Evolutionary conservation across 495 filamentous ascomycete species (phyloP).

Genomic region (Extremus antarcticus): DNA sequence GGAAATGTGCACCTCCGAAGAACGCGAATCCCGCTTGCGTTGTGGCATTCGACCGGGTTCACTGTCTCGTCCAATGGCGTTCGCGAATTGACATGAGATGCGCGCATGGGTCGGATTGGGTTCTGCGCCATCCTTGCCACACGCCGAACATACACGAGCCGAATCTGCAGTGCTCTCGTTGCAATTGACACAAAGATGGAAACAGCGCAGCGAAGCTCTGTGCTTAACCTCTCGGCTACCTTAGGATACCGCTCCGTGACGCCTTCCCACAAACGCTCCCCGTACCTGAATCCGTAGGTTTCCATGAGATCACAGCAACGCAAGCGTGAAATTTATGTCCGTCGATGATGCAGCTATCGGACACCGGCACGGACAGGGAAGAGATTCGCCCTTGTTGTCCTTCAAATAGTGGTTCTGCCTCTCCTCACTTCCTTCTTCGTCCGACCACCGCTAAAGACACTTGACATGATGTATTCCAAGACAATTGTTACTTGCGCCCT

Average conservation of each 20-base stretch:
- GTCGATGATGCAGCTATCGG: background rate
- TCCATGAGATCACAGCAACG: background rate
- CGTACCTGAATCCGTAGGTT: background rate
- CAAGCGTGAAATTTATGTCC: background rate
- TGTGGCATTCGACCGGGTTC: no score
- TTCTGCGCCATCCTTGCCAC: background rate
- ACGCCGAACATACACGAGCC: background rate
- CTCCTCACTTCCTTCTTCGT: background rate
- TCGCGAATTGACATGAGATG: no score
- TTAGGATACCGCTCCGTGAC: no score
- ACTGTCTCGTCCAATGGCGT: no score
- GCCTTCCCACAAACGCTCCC: background rate
- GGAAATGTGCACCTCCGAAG: no score
- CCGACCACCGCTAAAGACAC: background rate
- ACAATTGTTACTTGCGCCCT: slow-evolving; percentile 18
- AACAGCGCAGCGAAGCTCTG: background rate
- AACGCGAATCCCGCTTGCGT: no score
- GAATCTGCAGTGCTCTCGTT: background rate
- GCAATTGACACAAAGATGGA: background rate
- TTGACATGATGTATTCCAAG: slow-evolving; percentile 22
- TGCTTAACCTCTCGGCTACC: background rate
- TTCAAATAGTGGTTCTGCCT: background rate
- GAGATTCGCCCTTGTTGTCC: background rate
- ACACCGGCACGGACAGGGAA: background rate
- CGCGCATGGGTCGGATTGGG: background rate